phyloP scores from a whole-genome alignment of 352 stramenopile species.

The Chloridella minuta region DNA sequence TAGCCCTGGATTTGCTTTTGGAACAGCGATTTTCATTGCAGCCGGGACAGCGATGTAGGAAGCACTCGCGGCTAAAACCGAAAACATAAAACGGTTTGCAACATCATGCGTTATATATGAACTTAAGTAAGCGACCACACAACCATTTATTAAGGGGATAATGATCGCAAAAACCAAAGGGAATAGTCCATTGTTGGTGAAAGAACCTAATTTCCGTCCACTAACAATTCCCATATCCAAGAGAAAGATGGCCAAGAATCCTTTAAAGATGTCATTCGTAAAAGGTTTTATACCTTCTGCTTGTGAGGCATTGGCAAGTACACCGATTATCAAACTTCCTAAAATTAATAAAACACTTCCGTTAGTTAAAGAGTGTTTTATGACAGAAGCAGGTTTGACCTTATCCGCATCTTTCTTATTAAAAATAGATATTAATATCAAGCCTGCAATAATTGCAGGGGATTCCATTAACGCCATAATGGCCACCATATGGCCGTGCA shows the following conservation, averaged over 20 bases:
- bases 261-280: conserved; percentile 4
- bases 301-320: not conserved
- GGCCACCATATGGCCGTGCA: not conserved
- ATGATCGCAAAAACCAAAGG: not conserved
- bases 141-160: not conserved
- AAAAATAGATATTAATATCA: not conserved
- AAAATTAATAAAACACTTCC: conserved; percentile 1
- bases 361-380: not conserved
- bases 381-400: not conserved
- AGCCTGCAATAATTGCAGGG: not conserved
- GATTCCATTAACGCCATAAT: conserved; percentile 9
- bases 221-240: not conserved
- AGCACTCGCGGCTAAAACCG: not conserved
- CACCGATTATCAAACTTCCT: not conserved
- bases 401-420: not conserved
- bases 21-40: not conserved
- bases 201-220: not conserved
- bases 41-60: not conserved
- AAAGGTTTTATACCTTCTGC: not conserved
- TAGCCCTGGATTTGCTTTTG: not conserved
- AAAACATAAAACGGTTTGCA: not conserved
- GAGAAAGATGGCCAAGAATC: not conserved
- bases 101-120: not conserved
- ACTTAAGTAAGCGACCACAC: not conserved
- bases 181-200: not conserved